phyloP scores from a whole-genome alignment of 163 green algal genomes.

The Botryococcus braunii region DNA sequence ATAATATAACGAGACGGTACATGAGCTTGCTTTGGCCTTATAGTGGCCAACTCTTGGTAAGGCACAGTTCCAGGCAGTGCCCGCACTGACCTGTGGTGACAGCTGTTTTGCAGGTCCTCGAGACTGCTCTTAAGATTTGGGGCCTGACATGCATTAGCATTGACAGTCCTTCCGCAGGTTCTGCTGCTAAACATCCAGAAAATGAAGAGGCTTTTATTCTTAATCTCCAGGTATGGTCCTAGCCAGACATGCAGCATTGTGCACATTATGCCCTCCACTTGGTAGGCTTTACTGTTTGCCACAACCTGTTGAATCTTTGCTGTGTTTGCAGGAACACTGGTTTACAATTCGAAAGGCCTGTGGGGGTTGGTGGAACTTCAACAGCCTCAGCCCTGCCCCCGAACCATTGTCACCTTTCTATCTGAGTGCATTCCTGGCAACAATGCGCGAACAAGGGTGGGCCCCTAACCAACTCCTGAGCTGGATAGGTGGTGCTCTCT shows the following conservation, averaged over 20 bases:
- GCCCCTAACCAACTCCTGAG: not conserved
- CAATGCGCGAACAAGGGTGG: constrained; percentile 49
- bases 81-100: not conserved
- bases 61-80: not conserved
- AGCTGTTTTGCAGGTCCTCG: constrained; percentile 48
- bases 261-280: not conserved
- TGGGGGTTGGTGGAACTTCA: constrained; percentile 80
- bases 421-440: constrained; percentile 57
- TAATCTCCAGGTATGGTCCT: constrained; percentile 55
- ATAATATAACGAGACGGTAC: not conserved
- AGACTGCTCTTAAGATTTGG: constrained; percentile 65
- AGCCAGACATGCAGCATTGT: not conserved
- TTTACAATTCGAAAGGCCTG: constrained; percentile 66
- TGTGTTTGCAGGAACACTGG: constrained; percentile 70
- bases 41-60: not conserved
- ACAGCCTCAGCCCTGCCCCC: constrained; percentile 62
- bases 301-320: not conserved
- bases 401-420: constrained; percentile 55
- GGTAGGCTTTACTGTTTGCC: not conserved
- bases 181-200: constrained; percentile 36
- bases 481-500: not conserved
- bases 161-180: constrained; percentile 30
- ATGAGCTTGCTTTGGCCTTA: not conserved
- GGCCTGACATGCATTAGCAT: constrained; percentile 36
- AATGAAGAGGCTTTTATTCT: constrained; percentile 72